Percentiles rank a stretch among this genome's conserved stretches.
Evolutionary conservation across 129 eudicot species (phyloP).

Genomic region (Flaveria ramosissima): DNA sequence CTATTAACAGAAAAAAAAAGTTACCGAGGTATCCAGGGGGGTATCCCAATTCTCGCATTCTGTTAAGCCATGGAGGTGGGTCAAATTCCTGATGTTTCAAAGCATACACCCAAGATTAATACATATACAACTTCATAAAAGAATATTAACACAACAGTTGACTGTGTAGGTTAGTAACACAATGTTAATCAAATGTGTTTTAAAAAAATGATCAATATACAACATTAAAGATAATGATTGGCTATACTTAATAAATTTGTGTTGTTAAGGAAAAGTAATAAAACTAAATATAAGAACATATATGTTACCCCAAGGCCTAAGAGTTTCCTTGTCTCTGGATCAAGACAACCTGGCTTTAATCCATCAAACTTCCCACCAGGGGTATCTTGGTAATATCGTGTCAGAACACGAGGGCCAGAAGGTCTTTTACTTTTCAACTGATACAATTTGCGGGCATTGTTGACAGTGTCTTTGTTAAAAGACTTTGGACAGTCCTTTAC

Average conservation of each 20-base stretch:
- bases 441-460: constrained; percentile 62
- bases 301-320: constrained; percentile 71
- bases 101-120: not conserved
- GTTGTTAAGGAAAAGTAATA: not conserved
- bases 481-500: constrained; percentile 85
- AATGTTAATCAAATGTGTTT: not conserved
- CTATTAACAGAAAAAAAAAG: not conserved
- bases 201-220: not conserved
- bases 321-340: constrained; percentile 58
- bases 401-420: constrained; percentile 54
- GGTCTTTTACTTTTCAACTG: constrained; percentile 50
- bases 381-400: constrained; percentile 70
- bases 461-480: constrained; percentile 61
- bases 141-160: too few relatives aligned
- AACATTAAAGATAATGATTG: not conserved
- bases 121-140: too few relatives aligned
- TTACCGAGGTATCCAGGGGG: constrained; percentile 93
- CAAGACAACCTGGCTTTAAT: constrained; percentile 72
- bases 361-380: constrained; percentile 87
- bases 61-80: constrained; percentile 94
- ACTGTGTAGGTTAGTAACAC: too few relatives aligned
- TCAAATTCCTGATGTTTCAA: constrained; percentile 61
- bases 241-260: not conserved
- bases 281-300: not conserved
- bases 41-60: constrained; percentile 90